These are phyloP conservation scores for Pseudodiploospora longispora DNA, from an alignment of 2,329 filamentous ascomycete genomes.

Conservation along the genomic window DNA sequence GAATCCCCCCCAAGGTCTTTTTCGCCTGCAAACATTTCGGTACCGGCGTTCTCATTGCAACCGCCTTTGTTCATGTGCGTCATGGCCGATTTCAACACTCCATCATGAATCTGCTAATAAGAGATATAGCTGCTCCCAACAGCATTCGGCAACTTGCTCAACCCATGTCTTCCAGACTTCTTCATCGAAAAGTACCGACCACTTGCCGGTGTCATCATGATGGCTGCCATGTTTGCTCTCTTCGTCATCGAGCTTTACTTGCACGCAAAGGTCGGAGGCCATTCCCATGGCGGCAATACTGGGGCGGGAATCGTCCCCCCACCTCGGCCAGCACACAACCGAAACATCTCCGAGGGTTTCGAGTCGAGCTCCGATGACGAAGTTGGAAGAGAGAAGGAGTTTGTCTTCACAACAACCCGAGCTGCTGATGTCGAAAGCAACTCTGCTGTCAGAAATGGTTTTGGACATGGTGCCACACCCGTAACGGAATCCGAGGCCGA, in stretches of 20 bases:
- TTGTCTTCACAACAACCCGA: no score
- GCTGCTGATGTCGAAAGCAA: no score
- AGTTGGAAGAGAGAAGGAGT: no score
- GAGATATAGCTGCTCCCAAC: constrained; percentile 44
- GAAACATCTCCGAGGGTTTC: background rate
- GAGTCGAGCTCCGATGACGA: no score
- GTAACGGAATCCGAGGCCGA: background rate
- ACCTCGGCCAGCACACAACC: background rate
- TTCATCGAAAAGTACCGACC: constrained; percentile 53
- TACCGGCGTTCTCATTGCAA: constrained; percentile 64
- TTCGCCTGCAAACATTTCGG: constrained; percentile 60
- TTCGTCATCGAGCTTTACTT: constrained; percentile 57
- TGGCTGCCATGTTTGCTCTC: constrained; percentile 51
- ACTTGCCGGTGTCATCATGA: constrained; percentile 58
- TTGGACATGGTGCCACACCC: no score
- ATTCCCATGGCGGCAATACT: constrained; percentile 49
- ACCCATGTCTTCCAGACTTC: constrained; percentile 50
- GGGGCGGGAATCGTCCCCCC: constrained; percentile 19
- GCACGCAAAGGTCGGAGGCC: constrained; percentile 49
- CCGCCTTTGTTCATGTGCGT: constrained; percentile 62
- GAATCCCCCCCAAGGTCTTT: constrained; percentile 48
- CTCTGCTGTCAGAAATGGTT: no score
- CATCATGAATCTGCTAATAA: constrained; percentile 2
- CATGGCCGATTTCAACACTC: no score
- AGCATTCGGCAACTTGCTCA: constrained; percentile 44